Percentiles rank a stretch among this genome's conserved stretches.
Conservation (phyloP, 1,139 yeast genomes). For the Geotrichum cucujoidarum region DNA sequence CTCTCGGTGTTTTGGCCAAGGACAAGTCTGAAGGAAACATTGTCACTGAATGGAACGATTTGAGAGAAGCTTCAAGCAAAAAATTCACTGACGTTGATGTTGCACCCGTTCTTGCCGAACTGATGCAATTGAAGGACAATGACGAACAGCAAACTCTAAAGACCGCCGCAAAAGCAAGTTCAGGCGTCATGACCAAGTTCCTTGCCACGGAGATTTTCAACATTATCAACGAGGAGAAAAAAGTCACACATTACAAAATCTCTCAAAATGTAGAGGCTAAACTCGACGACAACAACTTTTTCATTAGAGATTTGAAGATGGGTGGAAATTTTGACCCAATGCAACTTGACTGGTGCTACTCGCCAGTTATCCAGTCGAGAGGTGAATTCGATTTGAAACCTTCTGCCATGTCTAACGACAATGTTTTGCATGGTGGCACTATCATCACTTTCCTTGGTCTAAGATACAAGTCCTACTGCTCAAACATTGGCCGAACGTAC, state of each 20-base stretch:
- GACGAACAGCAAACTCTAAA: constrained; percentile 64
- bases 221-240: constrained; percentile 79
- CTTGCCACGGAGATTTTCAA: constrained; percentile 87
- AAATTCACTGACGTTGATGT: constrained; percentile 47
- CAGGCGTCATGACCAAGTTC: constrained; percentile 67
- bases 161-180: constrained; percentile 72
- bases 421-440: constrained; percentile 67
- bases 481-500: constrained; percentile 83
- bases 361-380: constrained; percentile 88
- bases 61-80: constrained; percentile 35
- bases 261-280: constrained; percentile 75
- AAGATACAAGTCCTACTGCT: constrained; percentile 84
- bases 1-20: constrained; percentile 61
- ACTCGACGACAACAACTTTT: constrained; percentile 72
- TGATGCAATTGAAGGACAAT: constrained; percentile 74
- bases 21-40: constrained; percentile 81
- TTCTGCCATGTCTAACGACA: constrained; percentile 70
- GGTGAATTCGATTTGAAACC: constrained; percentile 81
- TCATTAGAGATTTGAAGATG: constrained; percentile 50
- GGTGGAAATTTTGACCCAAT: constrained; percentile 68
- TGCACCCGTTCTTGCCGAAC: constrained; percentile 48
- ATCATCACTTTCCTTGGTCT: constrained; percentile 81
- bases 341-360: constrained; percentile 88
- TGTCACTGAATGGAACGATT: constrained; percentile 59
- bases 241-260: constrained; percentile 66